Evolutionary conservation across 1,139 yeast species (phyloP), one percentile per base, ranked within the genome.

Genomic region (Saccharomycopsis hybrid): DNA sequence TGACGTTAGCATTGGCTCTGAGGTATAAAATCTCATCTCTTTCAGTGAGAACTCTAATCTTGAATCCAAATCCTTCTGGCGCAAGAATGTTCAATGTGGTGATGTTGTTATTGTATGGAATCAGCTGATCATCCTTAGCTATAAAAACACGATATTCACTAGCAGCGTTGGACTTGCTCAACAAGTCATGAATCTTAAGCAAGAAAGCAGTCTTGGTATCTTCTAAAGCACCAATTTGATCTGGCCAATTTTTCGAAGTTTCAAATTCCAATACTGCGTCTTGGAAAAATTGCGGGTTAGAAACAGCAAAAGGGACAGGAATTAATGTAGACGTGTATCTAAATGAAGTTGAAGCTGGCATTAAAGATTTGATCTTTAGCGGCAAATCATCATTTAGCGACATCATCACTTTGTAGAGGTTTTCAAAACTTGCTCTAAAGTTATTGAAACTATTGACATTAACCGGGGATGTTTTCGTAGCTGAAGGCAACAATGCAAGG

Each of bases 241-340:
- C 96, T 1, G 99, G 98, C 99, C 98, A 94, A 64, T 82, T 80
- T n/a, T 80, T 74, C 1, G 96, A 85, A 2, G 86, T 72, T 68
- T 94, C 98, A 65, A 94, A 88, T 65, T 89, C 96, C 44, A 94
- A 65, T 9, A 90, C 74, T 29, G 83, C 81, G 47, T 85, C 89
- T 57, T 85, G 87, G 72, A 87, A 79, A 59, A 85, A 85, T 62
- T 87, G 90, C 4, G 90, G 90, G 59, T 78, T 83, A 1, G 87
- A 76, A 45, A 73, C 64, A 13, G 94, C 92, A 69, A 77, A 87
- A 40, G 96, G 95, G 39, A 82, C 87, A 0, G 97, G 97, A 57
- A 80, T 82, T 54, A 82, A 72, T 9, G 84, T 60, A 1, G 96
- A 82, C 0, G 96, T 74, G 58, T 78, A 81, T 60, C 97, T 74